Evolutionary conservation across 2,329 filamentous ascomycete species (phyloP), one percentile per base, ranked within the genome.

Genomic region (Colletotrichum australisinense): DNA sequence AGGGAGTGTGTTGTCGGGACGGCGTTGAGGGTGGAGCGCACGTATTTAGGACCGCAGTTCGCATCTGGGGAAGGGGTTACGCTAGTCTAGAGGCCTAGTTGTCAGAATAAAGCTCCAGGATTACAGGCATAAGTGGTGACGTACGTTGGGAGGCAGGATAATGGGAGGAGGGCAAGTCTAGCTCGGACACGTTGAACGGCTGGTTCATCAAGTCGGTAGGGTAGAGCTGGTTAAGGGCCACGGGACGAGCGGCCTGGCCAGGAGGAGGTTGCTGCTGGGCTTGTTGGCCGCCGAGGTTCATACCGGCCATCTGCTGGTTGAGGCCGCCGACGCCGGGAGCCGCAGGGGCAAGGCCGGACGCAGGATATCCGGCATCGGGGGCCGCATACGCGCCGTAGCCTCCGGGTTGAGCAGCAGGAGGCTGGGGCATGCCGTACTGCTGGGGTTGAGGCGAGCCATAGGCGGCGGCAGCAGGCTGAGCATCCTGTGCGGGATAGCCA

Each of bases 1-100:
- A 98, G 89, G 24, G 94, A 97, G 83, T 97, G 91, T 72, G 94
- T 98, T 26, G 95, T 97, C 3, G 97, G 97, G 56, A 98, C 93
- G 30, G 95, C 95, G 83, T 98, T 98, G 76, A 99, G 86, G 6
- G 97, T 98, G 24, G 97, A 98, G 78, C 97, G 94, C 76, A 98
- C 93, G 82, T 97, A 99, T 87, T 97, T 97, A 28, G 95, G 90
- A 67, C 95, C 91, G 86, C 95, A 98, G 84, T 98, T 99, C 74
- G 97, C 93, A 81, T 94, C 88, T 58, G 95, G 94, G 57, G 97
- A 98, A 71, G 95, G 94, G 26, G 96, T 98, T 69, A 97, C 94
- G 81, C 94, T 97, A 65, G 94, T 92, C 95, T 97, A 76, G 68
- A 71, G 67, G 55, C 76, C 49, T 16, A 26, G 38, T 8, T 5